These are phyloP conservation scores for Fusarium sambucinum DNA, from an alignment of 2,329 filamentous ascomycete genomes.

Conservation along the genomic window DNA sequence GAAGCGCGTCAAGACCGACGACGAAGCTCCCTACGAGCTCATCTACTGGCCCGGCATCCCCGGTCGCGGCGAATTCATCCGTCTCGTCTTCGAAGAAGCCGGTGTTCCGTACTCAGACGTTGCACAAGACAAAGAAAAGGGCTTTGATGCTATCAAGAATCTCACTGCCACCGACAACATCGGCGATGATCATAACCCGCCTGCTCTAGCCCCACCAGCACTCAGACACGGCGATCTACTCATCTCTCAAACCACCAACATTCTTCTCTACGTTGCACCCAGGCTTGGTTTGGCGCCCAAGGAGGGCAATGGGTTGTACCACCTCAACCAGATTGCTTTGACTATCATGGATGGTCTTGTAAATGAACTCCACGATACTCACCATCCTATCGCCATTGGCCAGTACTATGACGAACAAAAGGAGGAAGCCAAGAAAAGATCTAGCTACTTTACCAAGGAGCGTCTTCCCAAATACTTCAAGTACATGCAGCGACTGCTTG, in stretches of 20 bases:
- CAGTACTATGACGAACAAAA: constrained; percentile 83
- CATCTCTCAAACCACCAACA: constrained; percentile 78
- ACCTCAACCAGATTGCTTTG: constrained; percentile 72
- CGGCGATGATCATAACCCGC: constrained; percentile 70
- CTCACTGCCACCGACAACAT: constrained; percentile 59
- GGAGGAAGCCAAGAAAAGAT: constrained; percentile 69
- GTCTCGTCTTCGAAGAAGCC: constrained; percentile 78
- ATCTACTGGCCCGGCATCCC: constrained; percentile 80
- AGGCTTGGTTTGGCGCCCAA: constrained; percentile 67
- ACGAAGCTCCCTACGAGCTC: constrained; percentile 69
- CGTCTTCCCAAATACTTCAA: constrained; percentile 78
- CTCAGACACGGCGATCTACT: constrained; percentile 72
- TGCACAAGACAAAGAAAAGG: constrained; percentile 57
- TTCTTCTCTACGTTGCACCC: constrained; percentile 76
- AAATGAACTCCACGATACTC: constrained; percentile 79
- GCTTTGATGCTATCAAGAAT: constrained; percentile 62
- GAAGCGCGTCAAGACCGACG: constrained; percentile 52
- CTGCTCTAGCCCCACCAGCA: constrained; percentile 74
- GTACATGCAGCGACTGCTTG: constrained; percentile 76
- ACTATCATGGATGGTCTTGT: constrained; percentile 78
- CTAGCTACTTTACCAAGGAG: constrained; percentile 68
- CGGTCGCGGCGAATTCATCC: constrained; percentile 80
- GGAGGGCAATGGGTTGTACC: constrained; percentile 60
- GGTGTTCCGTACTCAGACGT: constrained; percentile 73
- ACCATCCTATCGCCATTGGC: constrained; percentile 73